These are phyloP conservation scores for Neohortaea acidophila DNA, from an alignment of 495 filamentous ascomycete genomes.

Conservation along the genomic window DNA sequence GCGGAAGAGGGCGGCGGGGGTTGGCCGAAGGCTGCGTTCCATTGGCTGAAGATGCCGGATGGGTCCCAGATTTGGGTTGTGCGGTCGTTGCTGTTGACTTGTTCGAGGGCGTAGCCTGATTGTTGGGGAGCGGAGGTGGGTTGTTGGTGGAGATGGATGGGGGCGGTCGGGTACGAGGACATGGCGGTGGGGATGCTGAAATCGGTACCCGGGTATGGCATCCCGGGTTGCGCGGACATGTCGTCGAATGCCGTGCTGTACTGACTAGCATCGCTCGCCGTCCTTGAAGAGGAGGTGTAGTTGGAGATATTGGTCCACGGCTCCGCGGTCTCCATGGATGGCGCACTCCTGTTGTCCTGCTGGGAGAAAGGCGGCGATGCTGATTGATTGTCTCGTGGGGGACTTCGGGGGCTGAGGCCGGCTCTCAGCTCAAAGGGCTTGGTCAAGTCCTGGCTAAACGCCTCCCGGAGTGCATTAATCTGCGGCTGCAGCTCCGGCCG, in stretches of 20 bases:
- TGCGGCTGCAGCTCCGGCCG: constrained; percentile 86
- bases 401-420: constrained; percentile 78
- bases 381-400: constrained; percentile 39
- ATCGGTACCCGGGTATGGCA: background rate
- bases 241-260: constrained; percentile 7
- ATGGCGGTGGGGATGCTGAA: constrained; percentile 1
- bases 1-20: constrained; percentile 24
- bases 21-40: constrained; percentile 75
- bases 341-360: too few species aligned
- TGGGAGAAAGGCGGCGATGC: too few species aligned
- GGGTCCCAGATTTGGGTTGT: constrained; percentile 65
- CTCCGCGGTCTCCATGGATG: too few species aligned
- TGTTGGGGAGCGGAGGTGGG: constrained; percentile 8
- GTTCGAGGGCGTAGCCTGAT: constrained; percentile 6
- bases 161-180: background rate
- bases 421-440: constrained; percentile 81
- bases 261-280: constrained; percentile 6
- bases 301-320: too few species aligned
- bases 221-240: background rate
- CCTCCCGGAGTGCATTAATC: constrained; percentile 76
- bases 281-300: constrained; percentile 7
- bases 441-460: constrained; percentile 75
- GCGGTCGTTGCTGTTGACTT: constrained; percentile 14
- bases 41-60: constrained; percentile 86
- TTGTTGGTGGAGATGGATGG: constrained; percentile 7